These are phyloP conservation scores for Mallotus repandus DNA, from an alignment of 441 rosid species.

Conservation along the genomic window DNA sequence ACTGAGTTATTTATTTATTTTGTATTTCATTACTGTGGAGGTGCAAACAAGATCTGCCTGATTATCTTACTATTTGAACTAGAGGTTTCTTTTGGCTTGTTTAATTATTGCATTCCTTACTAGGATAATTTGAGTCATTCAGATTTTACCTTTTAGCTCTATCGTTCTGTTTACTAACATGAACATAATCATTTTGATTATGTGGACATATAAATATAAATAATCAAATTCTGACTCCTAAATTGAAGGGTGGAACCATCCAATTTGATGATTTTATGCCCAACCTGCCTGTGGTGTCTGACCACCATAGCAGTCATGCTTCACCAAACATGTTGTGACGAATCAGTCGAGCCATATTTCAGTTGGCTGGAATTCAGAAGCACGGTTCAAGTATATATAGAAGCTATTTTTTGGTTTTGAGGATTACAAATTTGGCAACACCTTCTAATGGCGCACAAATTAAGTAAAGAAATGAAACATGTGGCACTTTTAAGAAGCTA, in stretches of 20 bases:
- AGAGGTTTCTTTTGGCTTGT: conserved; percentile 7
- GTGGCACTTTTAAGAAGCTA: background rate
- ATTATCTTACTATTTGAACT: conserved; percentile 12
- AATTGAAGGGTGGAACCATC: background rate
- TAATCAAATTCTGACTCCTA: background rate
- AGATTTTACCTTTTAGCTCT: background rate
- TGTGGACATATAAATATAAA: background rate
- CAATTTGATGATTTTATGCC: background rate
- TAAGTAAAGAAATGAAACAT: background rate
- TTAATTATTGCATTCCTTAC: conserved; percentile 11
- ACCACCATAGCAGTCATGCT: background rate
- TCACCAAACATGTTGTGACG: background rate
- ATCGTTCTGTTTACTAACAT: background rate
- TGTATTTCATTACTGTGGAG: conserved; percentile 12
- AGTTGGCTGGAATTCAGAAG: background rate
- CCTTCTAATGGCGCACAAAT: background rate
- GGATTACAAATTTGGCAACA: background rate
- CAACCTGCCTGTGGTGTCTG: background rate
- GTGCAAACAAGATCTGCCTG: conserved; percentile 17
- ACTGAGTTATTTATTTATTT: background rate
- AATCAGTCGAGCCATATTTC: background rate
- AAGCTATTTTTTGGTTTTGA: background rate
- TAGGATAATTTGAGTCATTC: background rate
- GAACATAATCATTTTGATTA: background rate
- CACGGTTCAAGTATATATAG: background rate